Percentiles rank a stretch among this genome's conserved stretches.
phyloP scores from a whole-genome alignment of 1,139 yeast genomes.

The Kurtzmaniella quercitrusa region DNA sequence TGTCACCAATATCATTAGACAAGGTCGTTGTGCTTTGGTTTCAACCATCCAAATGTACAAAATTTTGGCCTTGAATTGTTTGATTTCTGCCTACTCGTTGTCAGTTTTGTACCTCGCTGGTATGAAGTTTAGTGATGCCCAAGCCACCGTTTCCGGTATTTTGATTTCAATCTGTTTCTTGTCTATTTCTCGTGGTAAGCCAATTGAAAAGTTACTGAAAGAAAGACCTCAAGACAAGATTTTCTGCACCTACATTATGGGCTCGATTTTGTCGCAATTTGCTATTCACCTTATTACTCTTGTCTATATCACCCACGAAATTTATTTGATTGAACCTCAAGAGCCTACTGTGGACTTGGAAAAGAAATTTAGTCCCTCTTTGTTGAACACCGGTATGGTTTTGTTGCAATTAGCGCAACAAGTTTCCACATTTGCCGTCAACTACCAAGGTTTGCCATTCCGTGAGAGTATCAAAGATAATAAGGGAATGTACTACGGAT shows the following conservation, averaged over 20 bases:
- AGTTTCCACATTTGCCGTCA: constrained; percentile 95
- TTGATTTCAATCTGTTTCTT: constrained; percentile 91
- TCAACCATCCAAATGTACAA: constrained; percentile 99
- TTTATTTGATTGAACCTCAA: constrained; percentile 86
- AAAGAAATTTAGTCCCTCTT: constrained; percentile 81
- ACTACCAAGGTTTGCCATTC: constrained; percentile 96
- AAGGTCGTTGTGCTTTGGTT: constrained; percentile 97
- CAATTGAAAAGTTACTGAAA: constrained; percentile 82
- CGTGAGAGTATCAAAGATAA: constrained; percentile 87
- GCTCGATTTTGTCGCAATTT: constrained; percentile 94
- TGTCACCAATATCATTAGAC: constrained; percentile 90
- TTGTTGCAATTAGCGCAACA: constrained; percentile 92
- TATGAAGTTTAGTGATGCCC: constrained; percentile 96
- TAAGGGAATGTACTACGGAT: constrained; percentile 96
- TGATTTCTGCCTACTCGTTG: constrained; percentile 93
- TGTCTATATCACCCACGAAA: constrained; percentile 77
- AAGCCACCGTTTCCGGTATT: constrained; percentile 90
- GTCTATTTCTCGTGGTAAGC: constrained; percentile 91
- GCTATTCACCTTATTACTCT: constrained; percentile 84
- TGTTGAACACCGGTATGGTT: constrained; percentile 94
- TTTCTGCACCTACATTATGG: constrained; percentile 93
- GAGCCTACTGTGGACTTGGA: constrained; percentile 86
- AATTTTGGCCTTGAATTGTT: constrained; percentile 92
- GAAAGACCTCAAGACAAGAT: constrained; percentile 98
- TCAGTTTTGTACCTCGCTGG: constrained; percentile 95